These are phyloP conservation scores for Arbutus unedo DNA, from an alignment of 148 eudicot genomes.

Conservation along the genomic window DNA sequence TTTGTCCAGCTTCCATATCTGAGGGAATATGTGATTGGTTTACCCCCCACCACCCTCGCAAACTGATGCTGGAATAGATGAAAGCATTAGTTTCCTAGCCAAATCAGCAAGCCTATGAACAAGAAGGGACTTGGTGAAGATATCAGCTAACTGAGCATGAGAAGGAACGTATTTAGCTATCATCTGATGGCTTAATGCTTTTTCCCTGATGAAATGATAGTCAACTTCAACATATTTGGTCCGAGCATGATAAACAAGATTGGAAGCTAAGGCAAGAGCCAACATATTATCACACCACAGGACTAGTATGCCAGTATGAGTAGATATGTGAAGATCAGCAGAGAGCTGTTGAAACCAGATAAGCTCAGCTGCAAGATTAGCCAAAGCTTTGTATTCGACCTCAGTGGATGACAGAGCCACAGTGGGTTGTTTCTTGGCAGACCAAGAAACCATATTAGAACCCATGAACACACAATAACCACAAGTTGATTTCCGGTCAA, in stretches of 20 bases:
- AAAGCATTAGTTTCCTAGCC: no score
- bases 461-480: background rate
- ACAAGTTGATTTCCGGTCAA: background rate
- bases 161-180: background rate
- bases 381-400: background rate
- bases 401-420: background rate
- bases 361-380: background rate
- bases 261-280: background rate
- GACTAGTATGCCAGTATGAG: background rate
- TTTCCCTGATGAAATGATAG: background rate
- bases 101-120: background rate
- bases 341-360: background rate
- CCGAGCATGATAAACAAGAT: background rate
- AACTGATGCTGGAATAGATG: no score
- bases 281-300: background rate
- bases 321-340: background rate
- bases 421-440: background rate
- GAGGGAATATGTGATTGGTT: no score
- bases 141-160: background rate
- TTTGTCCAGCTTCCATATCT: no score
- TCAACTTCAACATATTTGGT: background rate
- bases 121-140: background rate
- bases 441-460: background rate
- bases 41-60: no score
- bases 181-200: background rate